Percentiles rank a stretch among this genome's conserved stretches.
Conservation (phyloP, 1,284 basidiomycete genomes). For the Cutaneotrichosporon sp. region DNA sequence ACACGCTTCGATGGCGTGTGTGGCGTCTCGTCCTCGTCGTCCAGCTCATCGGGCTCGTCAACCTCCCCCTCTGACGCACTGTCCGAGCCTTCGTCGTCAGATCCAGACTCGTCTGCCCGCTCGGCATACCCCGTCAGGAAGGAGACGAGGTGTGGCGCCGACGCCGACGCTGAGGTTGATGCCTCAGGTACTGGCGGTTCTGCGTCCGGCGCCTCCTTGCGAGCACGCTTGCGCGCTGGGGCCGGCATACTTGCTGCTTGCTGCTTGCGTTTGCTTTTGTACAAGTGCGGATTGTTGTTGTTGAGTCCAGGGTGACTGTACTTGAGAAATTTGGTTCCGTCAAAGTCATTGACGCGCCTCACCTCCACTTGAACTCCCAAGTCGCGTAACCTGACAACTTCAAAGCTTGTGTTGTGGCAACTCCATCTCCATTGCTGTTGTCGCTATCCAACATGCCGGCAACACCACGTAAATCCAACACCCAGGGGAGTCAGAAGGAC, state of each 20-base stretch:
- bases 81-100: constrained; percentile 29
- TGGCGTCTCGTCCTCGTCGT: constrained; percentile 28
- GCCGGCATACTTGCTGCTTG: constrained; percentile 1
- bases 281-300: constrained; percentile 2
- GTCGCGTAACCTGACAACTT: neutral
- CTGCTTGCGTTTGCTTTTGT: neutral
- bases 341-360: constrained; percentile 7
- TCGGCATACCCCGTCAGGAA: constrained; percentile 47
- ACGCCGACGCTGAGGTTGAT: neutral
- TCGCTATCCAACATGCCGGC: constrained; percentile 14
- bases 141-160: constrained; percentile 43
- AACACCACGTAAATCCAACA: constrained; percentile 17
- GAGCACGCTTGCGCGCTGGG: constrained; percentile 8
- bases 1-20: constrained; percentile 16
- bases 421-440: neutral
- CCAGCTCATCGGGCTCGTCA: constrained; percentile 34
- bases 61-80: constrained; percentile 22
- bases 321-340: constrained; percentile 15
- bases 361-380: constrained; percentile 23
- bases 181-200: neutral
- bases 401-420: neutral
- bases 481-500: constrained; percentile 17
- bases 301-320: neutral
- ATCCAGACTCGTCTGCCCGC: constrained; percentile 24
- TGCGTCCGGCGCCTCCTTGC: constrained; percentile 8